Evolutionary conservation across 768 basidiomycete species (phyloP).

Genomic region (Russula sp.): DNA sequence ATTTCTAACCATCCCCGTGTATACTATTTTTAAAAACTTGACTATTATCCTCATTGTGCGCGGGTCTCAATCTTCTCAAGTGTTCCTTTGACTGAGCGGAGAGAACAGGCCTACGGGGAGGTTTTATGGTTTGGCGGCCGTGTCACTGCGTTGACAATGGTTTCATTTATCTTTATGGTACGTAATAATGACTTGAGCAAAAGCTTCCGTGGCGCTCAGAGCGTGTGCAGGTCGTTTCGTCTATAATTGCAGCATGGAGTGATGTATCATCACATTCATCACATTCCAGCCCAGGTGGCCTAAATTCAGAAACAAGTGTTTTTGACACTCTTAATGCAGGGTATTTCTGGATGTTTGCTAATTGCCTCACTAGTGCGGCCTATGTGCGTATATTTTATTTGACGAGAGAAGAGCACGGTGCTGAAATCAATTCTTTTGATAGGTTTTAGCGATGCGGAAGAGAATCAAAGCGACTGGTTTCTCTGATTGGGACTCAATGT

Average conservation of each 20-base stretch:
- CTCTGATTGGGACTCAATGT: slow-evolving; percentile 99
- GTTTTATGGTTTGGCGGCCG: slow-evolving; percentile 93
- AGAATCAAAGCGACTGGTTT: slow-evolving; percentile 93
- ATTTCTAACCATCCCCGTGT: slow-evolving; percentile 94
- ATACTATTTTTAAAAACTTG: slow-evolving; percentile 99
- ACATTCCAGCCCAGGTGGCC: slow-evolving; percentile 29
- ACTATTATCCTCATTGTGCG: slow-evolving; percentile 97
- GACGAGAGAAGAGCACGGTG: not conserved
- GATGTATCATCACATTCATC: slow-evolving; percentile 48
- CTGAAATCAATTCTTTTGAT: slow-evolving; percentile 7
- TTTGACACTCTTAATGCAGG: slow-evolving; percentile 67
- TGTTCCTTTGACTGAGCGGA: slow-evolving; percentile 1
- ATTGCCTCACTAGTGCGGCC: slow-evolving; percentile 85
- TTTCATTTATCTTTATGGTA: slow-evolving; percentile 92
- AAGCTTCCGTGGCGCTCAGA: not conserved
- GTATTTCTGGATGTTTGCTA: slow-evolving; percentile 95
- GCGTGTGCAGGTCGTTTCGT: slow-evolving; percentile 72
- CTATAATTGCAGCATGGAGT: slow-evolving; percentile 94
- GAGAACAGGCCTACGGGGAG: slow-evolving; percentile 86
- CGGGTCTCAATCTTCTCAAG: slow-evolving; percentile 26
- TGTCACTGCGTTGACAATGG: slow-evolving; percentile 82
- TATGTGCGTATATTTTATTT: slow-evolving; percentile 57
- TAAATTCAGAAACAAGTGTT: slow-evolving; percentile 44
- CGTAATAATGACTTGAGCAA: slow-evolving; percentile 27
- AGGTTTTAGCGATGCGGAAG: slow-evolving; percentile 96